Percentiles rank a stretch among this genome's conserved stretches.
Evolutionary conservation across 1,284 basidiomycete species (phyloP).

Genomic region (Mrakiaceae sp.): DNA sequence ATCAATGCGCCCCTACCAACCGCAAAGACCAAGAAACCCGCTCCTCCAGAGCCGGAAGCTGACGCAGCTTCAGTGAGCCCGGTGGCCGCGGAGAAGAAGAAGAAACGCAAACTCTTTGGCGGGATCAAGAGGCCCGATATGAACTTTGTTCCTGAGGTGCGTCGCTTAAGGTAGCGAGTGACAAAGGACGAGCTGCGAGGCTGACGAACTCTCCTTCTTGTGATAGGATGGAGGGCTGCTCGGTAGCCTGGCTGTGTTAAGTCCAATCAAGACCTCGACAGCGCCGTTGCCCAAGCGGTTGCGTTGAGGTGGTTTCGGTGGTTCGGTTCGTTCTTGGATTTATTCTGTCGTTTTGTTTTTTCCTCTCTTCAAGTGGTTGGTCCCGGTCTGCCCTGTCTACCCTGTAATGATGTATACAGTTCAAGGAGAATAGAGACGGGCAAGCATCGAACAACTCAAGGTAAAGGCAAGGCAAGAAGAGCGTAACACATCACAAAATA

Average conservation of each 20-base stretch:
- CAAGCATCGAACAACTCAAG: not conserved
- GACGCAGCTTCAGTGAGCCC: not conserved
- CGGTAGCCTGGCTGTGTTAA: not conserved
- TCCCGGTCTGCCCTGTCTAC: not conserved
- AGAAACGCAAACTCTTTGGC: not conserved
- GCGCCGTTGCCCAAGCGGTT: not conserved
- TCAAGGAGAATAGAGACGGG: not conserved
- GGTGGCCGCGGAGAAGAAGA: slow-evolving; percentile 3
- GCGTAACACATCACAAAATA: not conserved
- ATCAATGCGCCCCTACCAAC: not conserved
- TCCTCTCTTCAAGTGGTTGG: not conserved
- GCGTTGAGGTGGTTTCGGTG: not conserved
- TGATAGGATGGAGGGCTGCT: not conserved
- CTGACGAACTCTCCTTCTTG: too few relatives aligned
- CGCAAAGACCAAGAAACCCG: not conserved
- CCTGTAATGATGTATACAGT: not conserved
- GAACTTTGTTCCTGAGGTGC: not conserved
- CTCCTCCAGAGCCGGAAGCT: not conserved
- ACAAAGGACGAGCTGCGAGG: too few relatives aligned
- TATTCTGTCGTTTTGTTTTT: not conserved
- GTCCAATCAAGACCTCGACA: not conserved
- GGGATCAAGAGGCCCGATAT: not conserved
- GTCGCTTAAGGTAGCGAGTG: too few relatives aligned
- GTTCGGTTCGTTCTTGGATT: not conserved
- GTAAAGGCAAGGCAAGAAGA: not conserved